Base-by-base conservation (phyloP, 106 monocot species). In the Phalaenopsis aphrodite region DNA sequence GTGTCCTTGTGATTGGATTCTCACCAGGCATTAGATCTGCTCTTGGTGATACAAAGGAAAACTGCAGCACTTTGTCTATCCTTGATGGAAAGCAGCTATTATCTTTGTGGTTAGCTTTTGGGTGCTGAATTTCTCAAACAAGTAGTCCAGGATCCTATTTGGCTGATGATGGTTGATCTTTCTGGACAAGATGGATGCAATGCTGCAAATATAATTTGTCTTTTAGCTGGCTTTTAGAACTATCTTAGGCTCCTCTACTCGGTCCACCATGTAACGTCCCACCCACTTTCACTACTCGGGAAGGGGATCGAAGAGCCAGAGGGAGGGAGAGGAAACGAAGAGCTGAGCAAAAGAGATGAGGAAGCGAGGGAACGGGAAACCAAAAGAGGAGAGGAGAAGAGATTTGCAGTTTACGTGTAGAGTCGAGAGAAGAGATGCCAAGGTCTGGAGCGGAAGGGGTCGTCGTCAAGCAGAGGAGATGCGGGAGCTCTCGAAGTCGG, bases 81-180 rank as follows among this genome's bases (percentile, higher is more conserved):
- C 86, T 37, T 82, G 91, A 46, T 84, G 86, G 88, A 79, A 86
- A 80, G 88, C 91, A 80, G 88, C 82, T 75, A 80, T 84, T 81
- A 72, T 88, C 68, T 91, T 82, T 86, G 86, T 91, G 37, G 82
- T 84, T 75, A 88, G 91, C 17, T 91, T 91, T 69, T 91, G 91
- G 91, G 78, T 91, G 55, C 81, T 91, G 68, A 88, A 91, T 85
- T 88, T 91, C 80, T 84, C 91, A 37, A 91, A 91, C 78, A 91
- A 91, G 88, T 88, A 78, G 91, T 91, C 3, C 91, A 91, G 79
- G 90, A 90, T 79, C 95, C 95, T 39, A 84, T 87, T 67, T 92
- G 95, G 78, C 90, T 92, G 36, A 85, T 95, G 56, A 90, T 95
- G 83, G 92, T 90, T 77, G 95, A 95, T 86, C 84, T 95, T 56